phyloP scores from a whole-genome alignment of 345 rosid genomes.

The Citrus reticulata region DNA sequence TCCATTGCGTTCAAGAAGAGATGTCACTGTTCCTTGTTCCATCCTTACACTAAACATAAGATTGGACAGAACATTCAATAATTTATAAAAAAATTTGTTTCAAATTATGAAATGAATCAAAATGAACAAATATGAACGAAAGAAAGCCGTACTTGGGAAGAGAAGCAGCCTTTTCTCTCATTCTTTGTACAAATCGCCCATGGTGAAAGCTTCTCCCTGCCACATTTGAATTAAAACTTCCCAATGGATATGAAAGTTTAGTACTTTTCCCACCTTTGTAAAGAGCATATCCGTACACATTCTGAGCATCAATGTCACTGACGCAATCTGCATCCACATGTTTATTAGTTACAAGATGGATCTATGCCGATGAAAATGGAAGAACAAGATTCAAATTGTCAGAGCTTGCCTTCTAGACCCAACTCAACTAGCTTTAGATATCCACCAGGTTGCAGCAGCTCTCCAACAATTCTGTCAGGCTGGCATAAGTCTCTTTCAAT shows the following conservation, averaged over 20 bases:
- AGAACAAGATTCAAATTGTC: not conserved
- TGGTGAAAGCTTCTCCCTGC: slow-evolving; percentile 52
- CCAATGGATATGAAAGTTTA: slow-evolving; percentile 37
- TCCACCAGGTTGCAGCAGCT: slow-evolving; percentile 16
- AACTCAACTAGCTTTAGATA: slow-evolving; percentile 21
- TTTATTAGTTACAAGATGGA: not conserved
- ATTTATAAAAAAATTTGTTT: not conserved
- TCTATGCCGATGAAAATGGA: not conserved
- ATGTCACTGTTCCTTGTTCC: slow-evolving; percentile 59
- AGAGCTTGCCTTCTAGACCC: slow-evolving; percentile 15
- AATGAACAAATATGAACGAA: not conserved
- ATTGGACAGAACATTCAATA: not conserved
- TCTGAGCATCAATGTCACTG: slow-evolving; percentile 43
- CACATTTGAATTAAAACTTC: slow-evolving; percentile 28
- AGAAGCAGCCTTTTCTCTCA: slow-evolving; percentile 52
- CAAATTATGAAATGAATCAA: not conserved
- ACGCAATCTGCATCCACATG: slow-evolving; percentile 37
- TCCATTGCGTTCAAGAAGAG: slow-evolving; percentile 43
- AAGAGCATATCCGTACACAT: slow-evolving; percentile 42
- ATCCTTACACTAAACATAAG: slow-evolving; percentile 40
- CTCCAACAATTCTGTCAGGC: slow-evolving; percentile 17
- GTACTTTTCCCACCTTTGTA: slow-evolving; percentile 42
- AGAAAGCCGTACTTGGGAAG: slow-evolving; percentile 38
- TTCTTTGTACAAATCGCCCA: slow-evolving; percentile 47
- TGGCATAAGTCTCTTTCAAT: slow-evolving; percentile 11